Conservation (phyloP, 176 grass and related monocot genomes). For the Panicum miliaceum region DNA sequence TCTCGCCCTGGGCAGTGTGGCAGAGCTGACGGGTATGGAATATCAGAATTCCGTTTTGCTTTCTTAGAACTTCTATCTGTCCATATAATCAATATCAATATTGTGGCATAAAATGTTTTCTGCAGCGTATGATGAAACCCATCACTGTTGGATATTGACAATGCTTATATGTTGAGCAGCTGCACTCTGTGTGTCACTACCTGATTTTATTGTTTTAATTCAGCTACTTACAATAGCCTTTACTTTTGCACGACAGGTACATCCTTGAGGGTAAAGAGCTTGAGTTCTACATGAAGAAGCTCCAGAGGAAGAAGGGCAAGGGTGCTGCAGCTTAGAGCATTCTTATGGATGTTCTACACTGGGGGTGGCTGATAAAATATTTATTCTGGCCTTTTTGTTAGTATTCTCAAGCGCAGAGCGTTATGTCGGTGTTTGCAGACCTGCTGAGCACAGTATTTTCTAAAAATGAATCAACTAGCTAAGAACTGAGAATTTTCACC, state of each 20-base stretch:
- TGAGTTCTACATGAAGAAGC: constrained; percentile 93
- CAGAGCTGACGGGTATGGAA: constrained; percentile 73
- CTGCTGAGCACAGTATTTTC: constrained; percentile 9
- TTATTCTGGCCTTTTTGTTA: constrained; percentile 25
- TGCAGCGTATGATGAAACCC: not conserved
- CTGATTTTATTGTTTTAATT: not conserved
- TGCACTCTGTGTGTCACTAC: not conserved
- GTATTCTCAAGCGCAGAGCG: not conserved
- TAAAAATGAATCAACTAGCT: constrained; percentile 24
- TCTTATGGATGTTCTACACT: not conserved
- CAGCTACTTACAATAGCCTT: not conserved
- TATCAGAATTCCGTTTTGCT: no score
- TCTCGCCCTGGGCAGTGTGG: constrained; percentile 97
- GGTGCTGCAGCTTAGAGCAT: constrained; percentile 64
- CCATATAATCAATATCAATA: not conserved
- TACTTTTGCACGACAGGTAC: constrained; percentile 49
- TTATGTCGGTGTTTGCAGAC: constrained; percentile 36
- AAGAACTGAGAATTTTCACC: not conserved
- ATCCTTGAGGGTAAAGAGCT: constrained; percentile 93
- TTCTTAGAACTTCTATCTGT: not conserved
- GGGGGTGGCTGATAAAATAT: constrained; percentile 3
- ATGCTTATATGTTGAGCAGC: not conserved
- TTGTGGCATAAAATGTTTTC: not conserved
- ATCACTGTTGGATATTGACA: not conserved
- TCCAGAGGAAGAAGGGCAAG: constrained; percentile 97